These are phyloP conservation scores for Lipomyces orientalis DNA, from an alignment of 805 yeast genomes.

Conservation along the genomic window DNA sequence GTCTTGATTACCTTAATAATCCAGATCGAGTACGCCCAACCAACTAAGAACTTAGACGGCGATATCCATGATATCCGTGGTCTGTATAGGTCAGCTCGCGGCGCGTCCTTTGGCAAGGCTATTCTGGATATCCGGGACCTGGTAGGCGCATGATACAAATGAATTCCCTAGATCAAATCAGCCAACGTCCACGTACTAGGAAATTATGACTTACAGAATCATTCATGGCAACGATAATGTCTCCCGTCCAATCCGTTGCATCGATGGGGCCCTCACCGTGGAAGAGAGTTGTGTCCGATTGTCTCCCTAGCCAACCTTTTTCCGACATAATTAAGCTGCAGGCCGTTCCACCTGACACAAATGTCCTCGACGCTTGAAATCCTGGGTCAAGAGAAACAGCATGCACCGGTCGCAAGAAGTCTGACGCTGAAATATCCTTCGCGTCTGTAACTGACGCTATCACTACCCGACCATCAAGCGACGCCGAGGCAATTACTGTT, in stretches of 20 bases:
- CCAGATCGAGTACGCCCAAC: slow-evolving; percentile 87
- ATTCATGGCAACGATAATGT: slow-evolving; percentile 79
- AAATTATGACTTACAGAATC: slow-evolving; percentile 65
- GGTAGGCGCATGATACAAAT: slow-evolving; percentile 61
- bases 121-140: slow-evolving; percentile 57
- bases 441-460: slow-evolving; percentile 68
- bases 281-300: slow-evolving; percentile 70
- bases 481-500: slow-evolving; percentile 77
- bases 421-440: slow-evolving; percentile 71
- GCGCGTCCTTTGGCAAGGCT: slow-evolving; percentile 59
- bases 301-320: slow-evolving; percentile 84
- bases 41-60: slow-evolving; percentile 68
- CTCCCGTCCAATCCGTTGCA: slow-evolving; percentile 65
- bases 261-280: slow-evolving; percentile 73
- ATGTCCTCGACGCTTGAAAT: slow-evolving; percentile 65
- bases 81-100: slow-evolving; percentile 81
- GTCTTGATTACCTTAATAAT: slow-evolving; percentile 50
- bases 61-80: slow-evolving; percentile 76
- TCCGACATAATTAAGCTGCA: slow-evolving; percentile 79
- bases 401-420: slow-evolving; percentile 86
- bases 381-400: slow-evolving; percentile 80
- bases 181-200: slow-evolving; percentile 40
- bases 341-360: slow-evolving; percentile 87
- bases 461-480: slow-evolving; percentile 92
- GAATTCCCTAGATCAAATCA: slow-evolving; percentile 28